phyloP scores from a whole-genome alignment of 371 early-diverging fungal genomes.

The Mortierella sp. region DNA sequence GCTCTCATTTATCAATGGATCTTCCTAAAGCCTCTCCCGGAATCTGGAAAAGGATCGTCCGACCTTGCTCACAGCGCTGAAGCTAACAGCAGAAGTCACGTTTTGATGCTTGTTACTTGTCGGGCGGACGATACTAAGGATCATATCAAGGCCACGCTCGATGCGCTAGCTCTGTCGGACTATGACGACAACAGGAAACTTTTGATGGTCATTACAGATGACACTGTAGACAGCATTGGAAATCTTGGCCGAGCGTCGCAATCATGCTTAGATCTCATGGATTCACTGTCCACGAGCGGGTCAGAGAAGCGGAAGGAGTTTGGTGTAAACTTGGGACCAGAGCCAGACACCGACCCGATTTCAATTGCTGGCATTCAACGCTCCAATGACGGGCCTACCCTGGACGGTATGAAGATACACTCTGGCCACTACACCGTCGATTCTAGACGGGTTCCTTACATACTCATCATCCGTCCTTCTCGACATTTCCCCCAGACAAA shows the following conservation, averaged over 20 bases:
- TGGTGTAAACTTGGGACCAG: background rate
- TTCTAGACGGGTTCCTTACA: conserved; percentile 79
- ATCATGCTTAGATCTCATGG: conserved; percentile 25
- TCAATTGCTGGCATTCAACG: background rate
- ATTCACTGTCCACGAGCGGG: background rate
- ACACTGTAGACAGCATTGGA: conserved; percentile 11
- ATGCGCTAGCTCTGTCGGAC: conserved; percentile 60
- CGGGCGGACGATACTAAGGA: conserved; percentile 64
- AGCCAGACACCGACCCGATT: conserved; percentile 8
- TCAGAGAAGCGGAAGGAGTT: conserved; percentile 6
- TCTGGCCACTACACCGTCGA: conserved; percentile 88
- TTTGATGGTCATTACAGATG: conserved; percentile 59
- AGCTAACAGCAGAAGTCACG: conserved; percentile 5
- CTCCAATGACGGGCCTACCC: too few species aligned
- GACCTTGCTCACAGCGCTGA: background rate
- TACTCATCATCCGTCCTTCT: conserved; percentile 89
- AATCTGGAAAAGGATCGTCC: conserved; percentile 50
- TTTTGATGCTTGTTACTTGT: conserved; percentile 75
- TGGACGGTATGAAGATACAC: conserved; percentile 61
- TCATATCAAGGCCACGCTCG: conserved; percentile 60
- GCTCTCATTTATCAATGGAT: conserved; percentile 87
- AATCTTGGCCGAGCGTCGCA: conserved; percentile 11
- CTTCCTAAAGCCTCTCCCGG: conserved; percentile 73
- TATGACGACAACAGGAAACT: conserved; percentile 63
- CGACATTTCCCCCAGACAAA: conserved; percentile 70